Conservation (phyloP, 106 monocot species). For the Allium sativum region DNA sequence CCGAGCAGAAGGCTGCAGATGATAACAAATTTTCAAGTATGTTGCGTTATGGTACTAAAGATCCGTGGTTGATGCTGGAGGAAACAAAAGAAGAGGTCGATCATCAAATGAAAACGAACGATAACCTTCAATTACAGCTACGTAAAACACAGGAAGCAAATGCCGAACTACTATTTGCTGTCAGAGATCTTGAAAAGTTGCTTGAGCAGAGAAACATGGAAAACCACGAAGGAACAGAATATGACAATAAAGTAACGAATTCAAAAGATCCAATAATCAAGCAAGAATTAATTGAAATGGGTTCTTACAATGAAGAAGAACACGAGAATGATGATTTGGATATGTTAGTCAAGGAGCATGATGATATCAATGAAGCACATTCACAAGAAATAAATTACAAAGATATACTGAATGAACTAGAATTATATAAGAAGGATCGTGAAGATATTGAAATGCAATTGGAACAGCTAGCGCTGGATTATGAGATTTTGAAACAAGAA, state of each 20-base stretch:
- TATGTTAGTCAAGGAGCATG: conserved; percentile 29
- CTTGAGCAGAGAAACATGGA: conserved; percentile 48
- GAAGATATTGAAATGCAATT: conserved; percentile 93
- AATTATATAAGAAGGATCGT: conserved; percentile 81
- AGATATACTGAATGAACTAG: conserved; percentile 60
- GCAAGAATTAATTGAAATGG: conserved; percentile 20
- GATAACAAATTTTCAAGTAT: conserved; percentile 12
- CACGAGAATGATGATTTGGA: conserved; percentile 23
- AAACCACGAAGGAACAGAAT: conserved; percentile 13
- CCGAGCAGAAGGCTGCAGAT: conserved; percentile 16
- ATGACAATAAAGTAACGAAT: conserved; percentile 7
- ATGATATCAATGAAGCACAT: conserved; percentile 11
- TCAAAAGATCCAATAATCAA: conserved; percentile 8
- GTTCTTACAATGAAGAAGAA: conserved; percentile 28
- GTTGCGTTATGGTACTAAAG: conserved; percentile 22
- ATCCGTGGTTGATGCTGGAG: conserved; percentile 43
- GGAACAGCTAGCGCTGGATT: conserved; percentile 97
- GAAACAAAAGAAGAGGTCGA: conserved; percentile 75
- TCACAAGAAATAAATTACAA: conserved; percentile 45
- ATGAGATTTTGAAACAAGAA: conserved; percentile 96
- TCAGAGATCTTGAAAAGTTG: conserved; percentile 82
- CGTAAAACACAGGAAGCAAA: conserved; percentile 84
- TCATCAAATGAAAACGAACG: conserved; percentile 71
- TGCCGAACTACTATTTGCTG: conserved; percentile 70
- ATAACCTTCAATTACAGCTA: conserved; percentile 55